Conservation (phyloP, 768 basidiomycete genomes). For the Boletus bicolor region DNA sequence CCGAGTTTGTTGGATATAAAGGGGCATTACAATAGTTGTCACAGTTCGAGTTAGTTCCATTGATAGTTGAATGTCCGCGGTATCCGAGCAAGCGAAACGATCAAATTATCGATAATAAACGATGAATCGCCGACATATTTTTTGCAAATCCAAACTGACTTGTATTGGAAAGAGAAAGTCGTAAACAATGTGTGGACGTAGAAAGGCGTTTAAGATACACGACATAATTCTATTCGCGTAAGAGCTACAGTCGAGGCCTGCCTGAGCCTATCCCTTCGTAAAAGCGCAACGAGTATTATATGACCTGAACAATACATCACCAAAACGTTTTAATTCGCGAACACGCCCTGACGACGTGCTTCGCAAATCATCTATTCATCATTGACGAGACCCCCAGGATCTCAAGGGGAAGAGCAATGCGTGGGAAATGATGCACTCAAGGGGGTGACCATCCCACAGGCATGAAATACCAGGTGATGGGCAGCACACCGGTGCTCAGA, state of each 20-base stretch:
- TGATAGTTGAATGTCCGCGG: background rate
- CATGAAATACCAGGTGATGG: slow-evolving; percentile 64
- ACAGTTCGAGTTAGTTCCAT: background rate
- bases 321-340: slow-evolving; percentile 11
- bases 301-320: slow-evolving; percentile 21
- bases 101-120: background rate
- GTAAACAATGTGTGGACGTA: slow-evolving; percentile 9
- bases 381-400: slow-evolving; percentile 5
- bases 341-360: slow-evolving; percentile 20
- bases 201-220: slow-evolving; percentile 20
- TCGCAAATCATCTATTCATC: slow-evolving; percentile 7
- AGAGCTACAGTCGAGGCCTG: slow-evolving; percentile 17
- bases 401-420: background rate
- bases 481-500: slow-evolving; percentile 48
- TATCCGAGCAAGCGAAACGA: slow-evolving; percentile 1
- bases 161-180: background rate
- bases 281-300: slow-evolving; percentile 12
- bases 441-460: slow-evolving; percentile 38
- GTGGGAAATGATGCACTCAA: slow-evolving; percentile 20
- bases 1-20: background rate
- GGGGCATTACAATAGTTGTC: background rate
- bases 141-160: background rate
- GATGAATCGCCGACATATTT: background rate
- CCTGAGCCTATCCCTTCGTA: slow-evolving; percentile 16
- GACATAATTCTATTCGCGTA: slow-evolving; percentile 15